Base-by-base conservation (phyloP, 169 alveolate species). In the Eimeria praecox region DNA sequence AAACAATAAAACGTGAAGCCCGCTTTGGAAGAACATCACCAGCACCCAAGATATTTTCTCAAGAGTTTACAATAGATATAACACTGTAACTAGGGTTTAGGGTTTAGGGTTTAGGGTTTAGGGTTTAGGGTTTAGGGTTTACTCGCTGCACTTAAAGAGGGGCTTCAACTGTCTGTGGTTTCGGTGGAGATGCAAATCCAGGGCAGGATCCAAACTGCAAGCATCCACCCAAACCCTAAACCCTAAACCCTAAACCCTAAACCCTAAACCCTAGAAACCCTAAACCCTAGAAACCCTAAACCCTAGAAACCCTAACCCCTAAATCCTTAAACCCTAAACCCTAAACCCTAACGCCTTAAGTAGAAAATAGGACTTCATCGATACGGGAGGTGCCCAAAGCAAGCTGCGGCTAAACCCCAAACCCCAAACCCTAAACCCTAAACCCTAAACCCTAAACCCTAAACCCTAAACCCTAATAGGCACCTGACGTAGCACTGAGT, bases 181-280 rank as follows among this genome's bases (percentile, higher is more conserved):
- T 42, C 95, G 14, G 89, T 90, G 89, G 44, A 90, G 89, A 56
- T 90, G 95, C n/a, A 90, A 59, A 40, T 90, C 95, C 40, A 73
- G 71, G 5, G 95, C 69, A n/a, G 95, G 95, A 38, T 73, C 83
- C 44, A 90, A 4, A 42, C 95, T 90, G 93, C 82, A 86, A 14
- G 10, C 93, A 33, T 49, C 27, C 64, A 44, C 46, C 59, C 87
- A 75, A 75, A 75, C 87, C 56, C 87, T 75, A 75, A 75, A 75
- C 87, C 87, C 87, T 75, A 75, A 75, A 75, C 87, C 87, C 56
- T 75, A 75, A 75, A 75, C 87, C 87, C 87, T 75, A 75, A 75
- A 38, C 59, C 87, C 59, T 42, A 75, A 75, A 75, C 56, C 87
- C 56, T 75, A 75, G 6, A 75, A 56, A 16, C 66, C 66, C 66